A percentile compares a stretch with the other conserved stretches of the same genome.
Conservation (phyloP, 2,329 filamentous ascomycete species). For the Clathrospora elynae region DNA sequence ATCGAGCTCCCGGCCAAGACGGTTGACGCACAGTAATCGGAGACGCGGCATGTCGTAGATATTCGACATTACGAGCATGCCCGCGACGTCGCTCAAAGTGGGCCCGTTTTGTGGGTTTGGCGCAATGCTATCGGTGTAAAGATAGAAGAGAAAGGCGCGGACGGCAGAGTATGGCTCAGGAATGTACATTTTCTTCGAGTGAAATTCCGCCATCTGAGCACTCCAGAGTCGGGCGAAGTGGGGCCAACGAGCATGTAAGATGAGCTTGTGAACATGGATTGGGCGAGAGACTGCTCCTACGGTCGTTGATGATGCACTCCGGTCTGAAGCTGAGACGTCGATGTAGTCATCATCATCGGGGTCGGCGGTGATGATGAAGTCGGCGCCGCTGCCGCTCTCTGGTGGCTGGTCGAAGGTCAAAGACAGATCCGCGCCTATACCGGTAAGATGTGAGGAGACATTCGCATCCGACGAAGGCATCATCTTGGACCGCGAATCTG, state of each 20-base stretch:
- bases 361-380: constrained; percentile 89
- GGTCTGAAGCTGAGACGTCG: constrained; percentile 56
- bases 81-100: constrained; percentile 81
- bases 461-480: constrained; percentile 60
- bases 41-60: constrained; percentile 97
- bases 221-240: constrained; percentile 93
- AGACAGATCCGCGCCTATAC: constrained; percentile 84
- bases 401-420: constrained; percentile 85
- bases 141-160: constrained; percentile 90
- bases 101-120: constrained; percentile 54
- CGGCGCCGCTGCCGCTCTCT: constrained; percentile 81
- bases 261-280: constrained; percentile 94
- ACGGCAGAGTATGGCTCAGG: constrained; percentile 95
- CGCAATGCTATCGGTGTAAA: constrained; percentile 91
- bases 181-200: constrained; percentile 96
- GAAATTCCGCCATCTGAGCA: constrained; percentile 95
- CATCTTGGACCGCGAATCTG: constrained; percentile 50
- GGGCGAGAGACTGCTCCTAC: constrained; percentile 65
- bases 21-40: constrained; percentile 86
- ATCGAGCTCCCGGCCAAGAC: constrained; percentile 87
- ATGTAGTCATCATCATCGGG: constrained; percentile 74
- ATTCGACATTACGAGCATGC: constrained; percentile 95
- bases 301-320: constrained; percentile 37
- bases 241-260: constrained; percentile 93
- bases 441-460: constrained; percentile 57